Conservation (phyloP, 2,329 filamentous ascomycete genomes). For the Amauroascus verrucosus region DNA sequence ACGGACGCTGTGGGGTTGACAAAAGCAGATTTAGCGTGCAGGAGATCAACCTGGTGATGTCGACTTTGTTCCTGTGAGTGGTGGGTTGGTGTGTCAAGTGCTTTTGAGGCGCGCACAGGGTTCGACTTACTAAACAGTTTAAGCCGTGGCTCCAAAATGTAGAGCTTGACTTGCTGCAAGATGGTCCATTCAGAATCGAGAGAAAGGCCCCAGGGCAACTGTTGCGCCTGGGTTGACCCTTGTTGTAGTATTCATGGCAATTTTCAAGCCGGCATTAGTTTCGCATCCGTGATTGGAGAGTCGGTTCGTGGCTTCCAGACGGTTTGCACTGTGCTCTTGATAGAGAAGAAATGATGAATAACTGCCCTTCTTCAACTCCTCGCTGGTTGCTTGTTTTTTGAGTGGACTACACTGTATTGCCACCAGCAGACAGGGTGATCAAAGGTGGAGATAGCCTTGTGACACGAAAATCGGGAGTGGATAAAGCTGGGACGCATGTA, state of each 20-base stretch:
- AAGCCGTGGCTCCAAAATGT: slow-evolving; percentile 3
- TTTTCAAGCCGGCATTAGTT: not conserved
- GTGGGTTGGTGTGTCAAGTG: not conserved
- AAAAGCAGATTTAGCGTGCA: not conserved
- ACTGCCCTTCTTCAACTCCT: not conserved
- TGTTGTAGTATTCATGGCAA: slow-evolving; percentile 3
- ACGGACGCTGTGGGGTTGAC: not conserved
- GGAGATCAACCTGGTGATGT: not conserved
- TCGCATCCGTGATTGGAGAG: not conserved
- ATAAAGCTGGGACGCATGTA: not conserved
- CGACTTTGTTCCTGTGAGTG: not conserved
- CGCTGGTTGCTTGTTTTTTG: not conserved
- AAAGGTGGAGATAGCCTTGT: slow-evolving; percentile 9
- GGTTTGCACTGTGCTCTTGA: not conserved
- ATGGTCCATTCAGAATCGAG: slow-evolving; percentile 3
- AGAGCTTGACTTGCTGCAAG: slow-evolving; percentile 1
- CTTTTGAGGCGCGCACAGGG: not conserved
- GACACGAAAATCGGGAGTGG: slow-evolving; percentile 7
- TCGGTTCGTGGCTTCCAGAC: not conserved
- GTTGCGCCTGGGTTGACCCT: not conserved
- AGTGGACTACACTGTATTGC: not conserved
- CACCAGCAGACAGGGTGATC: slow-evolving; percentile 5
- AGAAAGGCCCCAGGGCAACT: not conserved
- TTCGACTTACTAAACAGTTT: not conserved
- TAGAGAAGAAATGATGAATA: not conserved